Base-by-base conservation (phyloP, 2,329 filamentous ascomycete genomes). In the Seiridium cupressi region DNA sequence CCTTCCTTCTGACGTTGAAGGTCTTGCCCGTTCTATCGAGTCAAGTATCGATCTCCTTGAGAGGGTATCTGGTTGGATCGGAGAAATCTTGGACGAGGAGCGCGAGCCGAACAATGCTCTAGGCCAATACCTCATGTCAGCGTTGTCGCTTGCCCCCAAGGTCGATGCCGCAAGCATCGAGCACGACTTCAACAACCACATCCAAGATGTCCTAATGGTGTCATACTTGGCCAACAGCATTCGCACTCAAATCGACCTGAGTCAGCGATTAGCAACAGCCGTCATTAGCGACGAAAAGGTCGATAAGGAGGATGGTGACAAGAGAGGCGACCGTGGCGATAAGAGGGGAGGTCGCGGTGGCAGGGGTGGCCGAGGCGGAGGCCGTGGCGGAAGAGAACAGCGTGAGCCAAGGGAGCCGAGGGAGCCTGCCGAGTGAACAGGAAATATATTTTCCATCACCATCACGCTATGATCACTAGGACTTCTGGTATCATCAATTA, bases 121-220 rank as follows among this genome's bases (percentile, higher is more conserved):
- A 60, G 95, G 93, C 66, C 96, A 99, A 79, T 96, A 93, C 79
- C 83, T 99, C 67, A 91, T 98, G 84, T 96, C 96, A 76, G 89
- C 94, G 44, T 86, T 99, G 64, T 93, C 91, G 51, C 82, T 99
- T 64, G 92, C 94, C 59, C 95, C 95, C 72, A 99, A 98, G 85
- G 95, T 98, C 63, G 92, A 97, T 71, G 82, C 89, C 44, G 85
- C 88, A 63, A 90, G 96, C 75, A 93, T 99, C 73, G 95, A 99
- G 84, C 86, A 90, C 74, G 93, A 98, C 82, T 99, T 99, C 87
- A 99, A 99, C 87, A 97, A 96, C 83, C 95, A 99, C 81, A 93
- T 99, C 77, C 95, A 99, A 82, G 95, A 99, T 76, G 93, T 99
- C 63, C 88, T 99, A 67, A 93, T 98, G 77, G 93, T 99, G 70